Base-by-base conservation (phyloP, 768 basidiomycete genomes). In the Trametes sanguinea region DNA sequence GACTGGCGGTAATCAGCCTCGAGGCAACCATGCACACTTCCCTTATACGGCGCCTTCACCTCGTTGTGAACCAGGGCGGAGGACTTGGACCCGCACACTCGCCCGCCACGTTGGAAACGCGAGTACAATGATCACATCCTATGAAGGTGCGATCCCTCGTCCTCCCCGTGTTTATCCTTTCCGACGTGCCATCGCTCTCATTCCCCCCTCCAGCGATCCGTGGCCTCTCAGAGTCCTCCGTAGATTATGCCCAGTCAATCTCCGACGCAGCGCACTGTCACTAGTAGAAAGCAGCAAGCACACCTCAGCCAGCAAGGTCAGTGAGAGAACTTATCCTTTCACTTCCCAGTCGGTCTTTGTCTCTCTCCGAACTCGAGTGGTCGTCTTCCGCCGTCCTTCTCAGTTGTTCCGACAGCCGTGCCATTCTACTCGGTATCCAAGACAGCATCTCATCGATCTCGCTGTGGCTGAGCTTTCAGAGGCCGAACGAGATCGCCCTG, bases 21-120 rank as follows among this genome's bases (percentile, higher is more conserved):
- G 73, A 76, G 75, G 75, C 75, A 68, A 61, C 64, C 65, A 69
- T 62, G 71, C 42, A 43, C 8, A 69, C 69, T 76, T 83, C 83
- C 83, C 83, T 77, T 82, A 82, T 79, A 72, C 71, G 83, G 81
- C 67, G 78, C n/a, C 77, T 77, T 78, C 62, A 81, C 82, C 82
- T 83, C 83, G 76, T 83, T 82, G 82, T 78, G 68, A 69, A 71
- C 72, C 74, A 72, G 77, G 73, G 72, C 74, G 75, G 73, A 71
- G 66, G 71, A 73, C 76, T 75, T 76, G 71, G 75, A 78, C 65
- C 68, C 69, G 65, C 67, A 56, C 54, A 57, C 64, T 65, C 63
- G 67, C 65, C 65, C 58, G 70, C 76, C 85, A 87, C 86, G 86
- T 86, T 87, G 85, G 78, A 84, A 85, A 81, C 85, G 82, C 80